These are phyloP conservation scores for Aureobasidium leucospermi DNA, from an alignment of 2,329 filamentous ascomycete species.

Conservation along the genomic window DNA sequence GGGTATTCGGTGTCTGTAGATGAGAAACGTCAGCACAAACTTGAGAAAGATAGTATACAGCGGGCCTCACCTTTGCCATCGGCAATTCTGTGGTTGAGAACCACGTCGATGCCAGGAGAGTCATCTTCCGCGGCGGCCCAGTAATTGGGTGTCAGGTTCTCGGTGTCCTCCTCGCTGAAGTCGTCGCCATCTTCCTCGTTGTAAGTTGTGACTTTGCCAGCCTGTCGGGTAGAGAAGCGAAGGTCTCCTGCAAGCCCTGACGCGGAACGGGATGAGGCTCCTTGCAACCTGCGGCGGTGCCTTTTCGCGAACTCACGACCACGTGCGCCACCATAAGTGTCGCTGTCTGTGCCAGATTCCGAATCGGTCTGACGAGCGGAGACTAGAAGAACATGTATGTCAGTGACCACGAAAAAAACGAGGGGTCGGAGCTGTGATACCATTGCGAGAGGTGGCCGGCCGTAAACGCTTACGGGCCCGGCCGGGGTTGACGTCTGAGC, in stretches of 20 bases:
- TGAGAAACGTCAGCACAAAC: background rate
- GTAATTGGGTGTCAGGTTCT: constrained; percentile 59
- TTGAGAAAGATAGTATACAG: background rate
- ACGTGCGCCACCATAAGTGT: constrained; percentile 70
- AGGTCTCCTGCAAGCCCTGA: constrained; percentile 65
- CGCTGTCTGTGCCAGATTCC: constrained; percentile 59
- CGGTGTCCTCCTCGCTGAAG: constrained; percentile 52
- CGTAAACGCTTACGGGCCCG: constrained; percentile 59
- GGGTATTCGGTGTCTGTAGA: constrained; percentile 30
- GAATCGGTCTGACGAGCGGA: constrained; percentile 41
- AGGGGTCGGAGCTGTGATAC: constrained; percentile 38
- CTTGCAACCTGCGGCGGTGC: constrained; percentile 61
- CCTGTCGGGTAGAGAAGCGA: constrained; percentile 82
- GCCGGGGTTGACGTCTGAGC: constrained; percentile 62
- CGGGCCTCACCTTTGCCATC: constrained; percentile 45
- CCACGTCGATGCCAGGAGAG: constrained; percentile 79
- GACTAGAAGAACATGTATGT: constrained; percentile 19
- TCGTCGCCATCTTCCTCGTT: constrained; percentile 59
- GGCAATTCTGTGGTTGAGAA: constrained; percentile 77
- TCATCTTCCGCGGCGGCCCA: constrained; percentile 68
- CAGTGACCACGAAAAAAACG: constrained; percentile 32
- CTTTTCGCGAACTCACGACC: constrained; percentile 63
- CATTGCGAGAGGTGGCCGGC: constrained; percentile 50
- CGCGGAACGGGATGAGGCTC: constrained; percentile 52
- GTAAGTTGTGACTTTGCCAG: constrained; percentile 65